These are phyloP conservation scores for Coemansia sp. DNA, from an alignment of 192 early-diverging fungal genomes.

Conservation along the genomic window DNA sequence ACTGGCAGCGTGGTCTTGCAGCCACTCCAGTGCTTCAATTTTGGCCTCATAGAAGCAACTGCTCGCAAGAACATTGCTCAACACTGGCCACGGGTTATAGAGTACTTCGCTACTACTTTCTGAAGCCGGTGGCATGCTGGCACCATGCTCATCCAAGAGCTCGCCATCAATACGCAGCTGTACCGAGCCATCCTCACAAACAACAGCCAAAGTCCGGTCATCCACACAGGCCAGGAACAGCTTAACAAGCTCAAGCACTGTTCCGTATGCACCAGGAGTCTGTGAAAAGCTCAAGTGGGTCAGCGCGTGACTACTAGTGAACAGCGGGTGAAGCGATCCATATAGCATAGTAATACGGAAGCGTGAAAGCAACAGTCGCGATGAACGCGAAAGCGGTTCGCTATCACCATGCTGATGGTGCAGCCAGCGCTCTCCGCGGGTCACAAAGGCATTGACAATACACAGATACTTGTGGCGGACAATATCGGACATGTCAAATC, in stretches of 20 bases:
- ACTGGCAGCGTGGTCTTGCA: slow-evolving; percentile 28
- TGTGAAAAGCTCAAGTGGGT: slow-evolving; percentile 13
- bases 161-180: slow-evolving; percentile 29
- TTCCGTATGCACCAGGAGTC: slow-evolving; percentile 39
- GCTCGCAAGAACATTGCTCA: slow-evolving; percentile 23
- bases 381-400: slow-evolving; percentile 5
- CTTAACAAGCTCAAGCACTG: slow-evolving; percentile 35
- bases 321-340: slow-evolving; percentile 43
- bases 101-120: slow-evolving; percentile 18
- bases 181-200: slow-evolving; percentile 28
- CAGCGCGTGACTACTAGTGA: slow-evolving; percentile 9
- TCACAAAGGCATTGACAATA: slow-evolving; percentile 43
- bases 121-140: slow-evolving; percentile 1
- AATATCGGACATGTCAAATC: slow-evolving; percentile 49
- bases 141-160: slow-evolving; percentile 23
- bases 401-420: slow-evolving; percentile 16
- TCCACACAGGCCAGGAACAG: slow-evolving; percentile 44
- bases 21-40: slow-evolving; percentile 40
- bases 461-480: slow-evolving; percentile 47
- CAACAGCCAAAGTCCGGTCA: slow-evolving; percentile 23
- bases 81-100: slow-evolving; percentile 33
- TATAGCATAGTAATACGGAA: slow-evolving; percentile 50
- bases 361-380: slow-evolving; percentile 29
- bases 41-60: slow-evolving; percentile 46
- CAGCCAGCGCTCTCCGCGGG: slow-evolving; percentile 42